Evolutionary conservation across 2,329 filamentous ascomycete genomes (phyloP), one percentile per base, ranked within the genome.

Genomic region (Ploettnerulaceae sp.): DNA sequence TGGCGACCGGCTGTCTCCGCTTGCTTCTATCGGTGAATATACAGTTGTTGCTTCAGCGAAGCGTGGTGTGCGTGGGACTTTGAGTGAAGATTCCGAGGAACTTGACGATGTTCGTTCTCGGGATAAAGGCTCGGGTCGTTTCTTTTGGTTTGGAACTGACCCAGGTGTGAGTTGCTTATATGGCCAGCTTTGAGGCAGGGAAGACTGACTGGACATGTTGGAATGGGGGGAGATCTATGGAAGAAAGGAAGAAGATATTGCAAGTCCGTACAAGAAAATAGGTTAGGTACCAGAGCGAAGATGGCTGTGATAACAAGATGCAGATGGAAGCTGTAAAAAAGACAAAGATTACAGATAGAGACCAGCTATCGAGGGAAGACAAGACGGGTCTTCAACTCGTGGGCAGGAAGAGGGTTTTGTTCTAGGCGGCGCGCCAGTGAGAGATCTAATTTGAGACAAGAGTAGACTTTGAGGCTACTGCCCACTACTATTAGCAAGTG

Each of bases 11-110:
- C 59, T 61, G 58, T 62, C 61, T 53, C 68, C 64, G 33, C 64
- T 60, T 38, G 69, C 70, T 51, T 89, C 84, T 61, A 89, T 72
- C 32, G 86, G 86, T 36, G 86, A 90, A 70, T 89, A 74, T 41
- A 90, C 81, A 21, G 84, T 77, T 22, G 86, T 91, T 34, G 85
- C 86, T 71, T 90, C 86, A 45, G 84, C 84, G 62, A 91, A 91
- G 61, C 86, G 82, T 59, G 86, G 84, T 58, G 83, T 84, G 61
- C 86, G 77, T 52, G 84, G 84, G 29, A 77, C 72, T 69, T 85
- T 86, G 54, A 72, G 61, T 39, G 70, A 70, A 5, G 63, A 62
- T 47, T 58, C 56, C 37, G 58, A 67, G 62, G 66, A 65, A 35
- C 67, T 69, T 61, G 69, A 64, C 56, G 71, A 67, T 65, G 71